These are phyloP conservation scores for Tardiomyces digboiensis DNA, from an alignment of 1,139 yeast genomes.

Conservation along the genomic window DNA sequence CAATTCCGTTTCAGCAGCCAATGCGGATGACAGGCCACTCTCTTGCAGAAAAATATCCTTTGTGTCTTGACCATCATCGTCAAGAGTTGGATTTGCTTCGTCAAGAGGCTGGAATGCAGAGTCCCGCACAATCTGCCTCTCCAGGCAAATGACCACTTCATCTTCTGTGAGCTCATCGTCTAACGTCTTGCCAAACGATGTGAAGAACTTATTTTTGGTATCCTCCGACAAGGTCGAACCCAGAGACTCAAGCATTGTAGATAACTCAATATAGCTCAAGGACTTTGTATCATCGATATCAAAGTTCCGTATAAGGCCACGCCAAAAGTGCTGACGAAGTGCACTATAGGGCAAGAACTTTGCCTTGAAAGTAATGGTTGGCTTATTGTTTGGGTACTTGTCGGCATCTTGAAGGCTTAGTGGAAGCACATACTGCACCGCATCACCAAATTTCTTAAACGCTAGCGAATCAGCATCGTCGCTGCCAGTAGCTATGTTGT, in stretches of 20 bases:
- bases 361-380: conserved; percentile 50
- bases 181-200: conserved; percentile 34
- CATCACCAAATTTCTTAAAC: background rate
- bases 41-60: too few relatives aligned
- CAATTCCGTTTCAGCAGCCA: too few relatives aligned
- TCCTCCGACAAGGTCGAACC: conserved; percentile 49
- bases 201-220: conserved; percentile 38
- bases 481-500: conserved; percentile 1
- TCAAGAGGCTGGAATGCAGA: background rate
- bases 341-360: conserved; percentile 60
- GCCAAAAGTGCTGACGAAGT: conserved; percentile 65
- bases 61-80: too few relatives aligned
- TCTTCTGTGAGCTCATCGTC: conserved; percentile 46
- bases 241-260: conserved; percentile 49
- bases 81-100: too few relatives aligned
- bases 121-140: conserved; percentile 25
- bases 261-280: conserved; percentile 47
- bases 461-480: background rate
- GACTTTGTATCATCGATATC: conserved; percentile 34
- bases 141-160: conserved; percentile 52
- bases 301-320: conserved; percentile 47
- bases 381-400: conserved; percentile 20
- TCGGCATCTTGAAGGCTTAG: conserved; percentile 22
- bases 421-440: conserved; percentile 23
- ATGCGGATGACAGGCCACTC: too few relatives aligned